Evolutionary conservation across 73 alveolate species (phyloP).

Genomic region (Paraurostyla sp.): DNA sequence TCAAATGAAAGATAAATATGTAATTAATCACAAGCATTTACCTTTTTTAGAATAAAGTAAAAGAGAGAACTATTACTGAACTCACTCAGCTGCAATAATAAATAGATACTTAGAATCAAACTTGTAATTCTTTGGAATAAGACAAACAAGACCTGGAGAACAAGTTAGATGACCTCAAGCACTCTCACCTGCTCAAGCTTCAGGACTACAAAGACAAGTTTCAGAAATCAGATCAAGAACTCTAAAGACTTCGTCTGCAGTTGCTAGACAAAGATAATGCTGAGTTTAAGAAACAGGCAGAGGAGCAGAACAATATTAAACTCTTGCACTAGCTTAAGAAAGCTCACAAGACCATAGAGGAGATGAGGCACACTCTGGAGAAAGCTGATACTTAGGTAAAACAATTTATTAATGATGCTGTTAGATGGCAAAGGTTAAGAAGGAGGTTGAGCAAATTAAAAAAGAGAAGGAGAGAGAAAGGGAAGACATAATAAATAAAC

Average conservation of each 20-base stretch:
- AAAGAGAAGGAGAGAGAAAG: neutral
- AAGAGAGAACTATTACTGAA: neutral
- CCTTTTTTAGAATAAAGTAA: neutral
- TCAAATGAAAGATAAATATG: too few species aligned
- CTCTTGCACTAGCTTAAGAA: conserved; percentile 38
- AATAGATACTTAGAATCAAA: neutral
- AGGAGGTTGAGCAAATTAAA: neutral
- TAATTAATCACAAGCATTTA: neutral
- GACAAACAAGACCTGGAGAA: neutral
- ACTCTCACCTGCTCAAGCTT: too few species aligned
- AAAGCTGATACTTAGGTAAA: conserved; percentile 22
- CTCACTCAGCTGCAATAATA: neutral
- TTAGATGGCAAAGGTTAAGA: neutral
- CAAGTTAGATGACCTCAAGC: too few species aligned
- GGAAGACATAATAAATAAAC: neutral
- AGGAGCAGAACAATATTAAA: conserved; percentile 42
- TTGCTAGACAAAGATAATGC: neutral
- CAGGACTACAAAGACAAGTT: too few species aligned
- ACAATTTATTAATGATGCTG: too few species aligned
- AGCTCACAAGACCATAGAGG: conserved; percentile 57
- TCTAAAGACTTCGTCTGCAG: neutral
- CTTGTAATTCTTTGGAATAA: neutral
- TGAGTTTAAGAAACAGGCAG: neutral
- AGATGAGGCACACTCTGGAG: conserved; percentile 23
- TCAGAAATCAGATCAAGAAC: neutral